A percentile compares a stretch with the other conserved stretches of the same genome.
These are phyloP conservation scores for Dichotomopilus funicola DNA, from an alignment of 2,329 filamentous ascomycete species.

Conservation along the genomic window DNA sequence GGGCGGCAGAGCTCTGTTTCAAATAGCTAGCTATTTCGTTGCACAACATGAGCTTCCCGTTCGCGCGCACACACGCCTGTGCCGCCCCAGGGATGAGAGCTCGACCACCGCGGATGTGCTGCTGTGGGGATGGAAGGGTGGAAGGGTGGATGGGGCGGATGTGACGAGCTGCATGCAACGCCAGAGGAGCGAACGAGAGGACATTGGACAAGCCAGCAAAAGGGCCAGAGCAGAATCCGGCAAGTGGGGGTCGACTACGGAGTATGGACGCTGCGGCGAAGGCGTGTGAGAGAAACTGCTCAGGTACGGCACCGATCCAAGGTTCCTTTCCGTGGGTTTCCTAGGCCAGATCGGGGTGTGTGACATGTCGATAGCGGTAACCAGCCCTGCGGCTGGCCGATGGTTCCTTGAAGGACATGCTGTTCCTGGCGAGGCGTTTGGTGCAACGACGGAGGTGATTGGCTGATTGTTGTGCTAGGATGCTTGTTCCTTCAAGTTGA, in stretches of 20 bases:
- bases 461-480: no score
- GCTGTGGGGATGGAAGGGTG: background rate
- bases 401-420: no score
- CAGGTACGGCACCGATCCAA: slow-evolving; percentile 8
- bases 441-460: no score
- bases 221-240: background rate
- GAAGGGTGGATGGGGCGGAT: background rate
- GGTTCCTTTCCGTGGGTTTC: no score
- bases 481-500: no score
- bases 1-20: slow-evolving; percentile 3
- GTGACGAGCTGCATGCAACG: slow-evolving; percentile 17
- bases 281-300: background rate
- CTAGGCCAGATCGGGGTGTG: slow-evolving; percentile 15
- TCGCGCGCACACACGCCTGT: background rate
- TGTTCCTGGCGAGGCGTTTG: no score
- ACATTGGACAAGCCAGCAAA: background rate
- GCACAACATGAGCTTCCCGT: background rate
- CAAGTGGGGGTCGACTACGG: slow-evolving; percentile 9
- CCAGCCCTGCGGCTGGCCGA: no score
- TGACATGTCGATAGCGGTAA: slow-evolving; percentile 12
- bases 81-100: slow-evolving; percentile 4
- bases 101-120: background rate
- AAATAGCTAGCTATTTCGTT: background rate
- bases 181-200: no score
- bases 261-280: no score